phyloP scores from a whole-genome alignment of 2,329 filamentous ascomycete genomes.

The Fusarium paranaense region DNA sequence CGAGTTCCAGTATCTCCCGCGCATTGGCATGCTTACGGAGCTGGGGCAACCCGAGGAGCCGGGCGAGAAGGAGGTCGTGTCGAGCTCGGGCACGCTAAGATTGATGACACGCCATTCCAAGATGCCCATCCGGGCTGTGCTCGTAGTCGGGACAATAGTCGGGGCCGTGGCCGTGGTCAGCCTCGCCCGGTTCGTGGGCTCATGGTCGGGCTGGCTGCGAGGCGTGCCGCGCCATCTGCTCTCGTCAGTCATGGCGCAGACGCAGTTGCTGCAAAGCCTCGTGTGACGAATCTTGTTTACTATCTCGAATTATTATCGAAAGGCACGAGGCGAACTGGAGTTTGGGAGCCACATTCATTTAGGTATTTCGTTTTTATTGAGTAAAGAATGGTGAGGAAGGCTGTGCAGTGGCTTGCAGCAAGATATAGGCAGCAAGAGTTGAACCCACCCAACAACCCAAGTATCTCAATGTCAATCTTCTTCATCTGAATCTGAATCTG shows the following conservation, averaged over 20 bases:
- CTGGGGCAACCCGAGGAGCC: slow-evolving; percentile 40
- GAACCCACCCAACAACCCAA: neutral
- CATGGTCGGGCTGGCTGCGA: slow-evolving; percentile 23
- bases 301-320: neutral
- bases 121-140: slow-evolving; percentile 31
- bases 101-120: slow-evolving; percentile 8
- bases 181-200: slow-evolving; percentile 27
- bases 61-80: neutral
- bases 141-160: slow-evolving; percentile 24
- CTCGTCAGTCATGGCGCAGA: slow-evolving; percentile 35
- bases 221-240: slow-evolving; percentile 32
- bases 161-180: slow-evolving; percentile 29
- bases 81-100: slow-evolving; percentile 6
- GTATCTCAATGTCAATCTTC: neutral
- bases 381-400: neutral
- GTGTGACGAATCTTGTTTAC: neutral
- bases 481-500: neutral
- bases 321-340: neutral
- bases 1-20: slow-evolving; percentile 77
- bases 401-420: neutral
- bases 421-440: neutral
- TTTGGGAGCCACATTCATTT: neutral
- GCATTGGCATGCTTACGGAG: slow-evolving; percentile 50
- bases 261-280: slow-evolving; percentile 33
- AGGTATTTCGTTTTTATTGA: neutral